Evolutionary conservation across 768 basidiomycete genomes (phyloP).

Genomic region (Paxillus involutus): DNA sequence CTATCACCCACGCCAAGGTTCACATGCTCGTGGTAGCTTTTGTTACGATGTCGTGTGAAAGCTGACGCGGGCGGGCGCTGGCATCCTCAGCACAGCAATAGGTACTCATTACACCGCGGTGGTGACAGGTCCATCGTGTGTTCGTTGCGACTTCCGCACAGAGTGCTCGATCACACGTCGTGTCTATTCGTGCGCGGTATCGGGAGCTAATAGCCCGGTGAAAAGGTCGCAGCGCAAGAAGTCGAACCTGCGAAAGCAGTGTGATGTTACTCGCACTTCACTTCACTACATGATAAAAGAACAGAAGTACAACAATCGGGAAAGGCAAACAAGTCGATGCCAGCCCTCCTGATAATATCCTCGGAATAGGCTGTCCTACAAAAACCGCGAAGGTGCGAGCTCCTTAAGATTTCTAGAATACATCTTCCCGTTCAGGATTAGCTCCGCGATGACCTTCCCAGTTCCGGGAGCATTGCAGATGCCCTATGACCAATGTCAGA

Average conservation of each 20-base stretch:
- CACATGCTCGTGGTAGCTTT: not conserved
- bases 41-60: not conserved
- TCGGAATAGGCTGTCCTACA: slow-evolving; percentile 18
- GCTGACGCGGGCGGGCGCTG: not conserved
- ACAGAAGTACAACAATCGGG: too few relatives aligned
- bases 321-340: too few relatives aligned
- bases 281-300: too few relatives aligned
- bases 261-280: too few relatives aligned
- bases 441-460: slow-evolving; percentile 67
- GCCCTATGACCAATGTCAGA: slow-evolving; percentile 42
- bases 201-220: too few relatives aligned
- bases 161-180: too few relatives aligned
- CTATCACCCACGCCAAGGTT: not conserved
- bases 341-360: not conserved
- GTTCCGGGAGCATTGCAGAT: slow-evolving; percentile 86
- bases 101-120: not conserved
- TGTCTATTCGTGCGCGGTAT: too few relatives aligned
- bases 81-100: not conserved
- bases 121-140: too few relatives aligned
- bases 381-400: slow-evolving; percentile 41
- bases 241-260: too few relatives aligned
- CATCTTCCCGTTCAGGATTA: slow-evolving; percentile 67
- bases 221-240: too few relatives aligned
- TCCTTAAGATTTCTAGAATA: slow-evolving; percentile 53
- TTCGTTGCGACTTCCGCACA: too few relatives aligned